Evolutionary conservation across 768 basidiomycete species (phyloP), one percentile per base, ranked within the genome.

Genomic region (Naematelia encephala): DNA sequence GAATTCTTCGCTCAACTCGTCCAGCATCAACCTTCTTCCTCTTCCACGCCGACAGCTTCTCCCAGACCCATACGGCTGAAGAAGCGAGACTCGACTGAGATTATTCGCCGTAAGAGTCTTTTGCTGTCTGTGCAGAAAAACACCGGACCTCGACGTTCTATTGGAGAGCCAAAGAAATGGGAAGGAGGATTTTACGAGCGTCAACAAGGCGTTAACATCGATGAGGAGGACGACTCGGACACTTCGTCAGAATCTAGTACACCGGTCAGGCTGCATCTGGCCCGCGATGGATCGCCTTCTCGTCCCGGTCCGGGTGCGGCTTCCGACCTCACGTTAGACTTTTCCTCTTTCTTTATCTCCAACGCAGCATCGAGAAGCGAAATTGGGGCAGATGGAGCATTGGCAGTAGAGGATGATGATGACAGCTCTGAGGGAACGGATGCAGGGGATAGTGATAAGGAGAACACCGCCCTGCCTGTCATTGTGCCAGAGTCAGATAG

Each of bases 71-170:
- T 26, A 14, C 39, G 54, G 28, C 51, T 57, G 25, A 64, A 47
- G 50, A 70, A 70, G 53, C 45, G 69, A 28, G 71, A 73, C 46
- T 73, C 71, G 21, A 66, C 64, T 44, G 71, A 73, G 28, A 70
- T 73, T 51, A 21, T 66, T 26, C 42, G 69, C 23, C 19, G 72
- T 11, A 66, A 65, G 46, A 73, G 64, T 28, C 28, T 68, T 11
- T 23, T 70, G n/a, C 21, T 68, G 3, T 51, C 64, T 25, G 56
- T 10, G 13, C 51, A 58, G 23, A 21, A 27, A 27, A 29, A 13
- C 21, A 34, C 34, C 39, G 45, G 34, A 56, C 16, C 29, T 43
- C 11, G 30, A 52, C 22, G 16, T n/a, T 1, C 14, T 30, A 27
- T 16, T 26, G 44, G 49, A 57, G 14, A 23, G 42, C 29, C 25